Conservation (phyloP, 257 asterid genomes). For the Fraxinus quadrangulata region DNA sequence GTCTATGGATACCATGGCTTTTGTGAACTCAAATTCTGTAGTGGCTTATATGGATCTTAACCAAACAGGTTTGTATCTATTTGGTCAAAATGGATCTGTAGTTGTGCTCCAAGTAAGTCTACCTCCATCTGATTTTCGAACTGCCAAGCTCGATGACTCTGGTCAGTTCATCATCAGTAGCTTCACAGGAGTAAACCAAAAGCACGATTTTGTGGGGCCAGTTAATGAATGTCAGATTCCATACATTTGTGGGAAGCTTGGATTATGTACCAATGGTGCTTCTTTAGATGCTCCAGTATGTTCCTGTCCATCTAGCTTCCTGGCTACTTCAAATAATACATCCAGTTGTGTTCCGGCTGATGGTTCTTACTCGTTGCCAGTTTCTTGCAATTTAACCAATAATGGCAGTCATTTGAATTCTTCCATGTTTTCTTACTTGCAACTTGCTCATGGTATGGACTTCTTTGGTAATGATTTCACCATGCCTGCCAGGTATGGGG, state of each 20-base stretch:
- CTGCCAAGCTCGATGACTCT: constrained; percentile 47
- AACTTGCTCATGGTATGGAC: constrained; percentile 51
- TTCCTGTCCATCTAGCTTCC: constrained; percentile 56
- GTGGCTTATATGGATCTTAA: constrained; percentile 46
- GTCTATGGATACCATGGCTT: constrained; percentile 53
- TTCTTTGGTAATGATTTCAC: constrained; percentile 66
- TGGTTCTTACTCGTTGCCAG: constrained; percentile 44
- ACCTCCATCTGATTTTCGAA: constrained; percentile 42
- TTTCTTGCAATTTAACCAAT: constrained; percentile 48
- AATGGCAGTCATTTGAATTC: constrained; percentile 23
- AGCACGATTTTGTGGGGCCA: constrained; percentile 48
- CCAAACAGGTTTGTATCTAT: constrained; percentile 58
- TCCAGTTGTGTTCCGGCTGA: constrained; percentile 49
- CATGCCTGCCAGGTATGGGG: constrained; percentile 38
- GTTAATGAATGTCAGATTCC: constrained; percentile 53
- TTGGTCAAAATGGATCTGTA: constrained; percentile 44
- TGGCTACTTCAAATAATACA: constrained; percentile 28
- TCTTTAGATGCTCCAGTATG: constrained; percentile 43
- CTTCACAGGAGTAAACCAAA: constrained; percentile 32
- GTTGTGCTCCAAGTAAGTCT: constrained; percentile 45
- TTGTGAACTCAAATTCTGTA: constrained; percentile 27
- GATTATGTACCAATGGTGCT: constrained; percentile 46
- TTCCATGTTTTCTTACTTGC: constrained; percentile 44
- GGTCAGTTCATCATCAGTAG: constrained; percentile 59
- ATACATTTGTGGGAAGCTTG: constrained; percentile 49